Percentiles rank a stretch among this genome's conserved stretches.
These are phyloP conservation scores for Fusarium sp. DNA, from an alignment of 2,329 filamentous ascomycete species.

Conservation along the genomic window DNA sequence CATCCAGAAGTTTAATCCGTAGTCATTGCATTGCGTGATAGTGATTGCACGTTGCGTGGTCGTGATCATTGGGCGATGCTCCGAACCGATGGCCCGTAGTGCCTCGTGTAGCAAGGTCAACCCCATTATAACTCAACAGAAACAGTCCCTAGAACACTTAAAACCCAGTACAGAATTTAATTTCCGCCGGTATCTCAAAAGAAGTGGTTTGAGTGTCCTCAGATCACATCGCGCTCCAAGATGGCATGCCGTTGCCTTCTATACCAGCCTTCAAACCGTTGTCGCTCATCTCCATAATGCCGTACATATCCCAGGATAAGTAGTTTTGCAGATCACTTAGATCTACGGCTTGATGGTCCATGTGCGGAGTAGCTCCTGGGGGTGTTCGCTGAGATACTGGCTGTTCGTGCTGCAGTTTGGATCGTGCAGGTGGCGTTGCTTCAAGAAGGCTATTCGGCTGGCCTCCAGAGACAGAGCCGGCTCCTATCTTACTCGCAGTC, in stretches of 20 bases:
- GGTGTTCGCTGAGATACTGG: conserved; percentile 45
- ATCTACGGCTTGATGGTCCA: conserved; percentile 52
- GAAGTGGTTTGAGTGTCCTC: background rate
- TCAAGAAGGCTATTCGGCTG: conserved; percentile 24
- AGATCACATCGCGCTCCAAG: conserved; percentile 43
- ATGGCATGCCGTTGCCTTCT: conserved; percentile 49
- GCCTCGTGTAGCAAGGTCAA: background rate
- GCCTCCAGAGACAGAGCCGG: conserved; percentile 21
- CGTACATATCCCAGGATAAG: conserved; percentile 55
- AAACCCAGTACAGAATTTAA: background rate
- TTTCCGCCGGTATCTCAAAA: background rate
- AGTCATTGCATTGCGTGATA: conserved; percentile 30
- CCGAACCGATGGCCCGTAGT: conserved; percentile 33
- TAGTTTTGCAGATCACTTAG: conserved; percentile 54
- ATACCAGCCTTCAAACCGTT: conserved; percentile 50
- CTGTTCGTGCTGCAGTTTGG: conserved; percentile 53
- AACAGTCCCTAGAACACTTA: background rate
- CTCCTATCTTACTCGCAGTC: conserved; percentile 23
- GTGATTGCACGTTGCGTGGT: background rate
- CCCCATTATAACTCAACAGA: background rate
- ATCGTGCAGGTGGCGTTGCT: conserved; percentile 43
- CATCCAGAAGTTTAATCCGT: background rate
- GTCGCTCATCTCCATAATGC: conserved; percentile 55
- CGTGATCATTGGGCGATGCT: conserved; percentile 24
- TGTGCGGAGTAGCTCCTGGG: conserved; percentile 38